phyloP scores from a whole-genome alignment of 306 rosid genomes.

The Corylus avellana region DNA sequence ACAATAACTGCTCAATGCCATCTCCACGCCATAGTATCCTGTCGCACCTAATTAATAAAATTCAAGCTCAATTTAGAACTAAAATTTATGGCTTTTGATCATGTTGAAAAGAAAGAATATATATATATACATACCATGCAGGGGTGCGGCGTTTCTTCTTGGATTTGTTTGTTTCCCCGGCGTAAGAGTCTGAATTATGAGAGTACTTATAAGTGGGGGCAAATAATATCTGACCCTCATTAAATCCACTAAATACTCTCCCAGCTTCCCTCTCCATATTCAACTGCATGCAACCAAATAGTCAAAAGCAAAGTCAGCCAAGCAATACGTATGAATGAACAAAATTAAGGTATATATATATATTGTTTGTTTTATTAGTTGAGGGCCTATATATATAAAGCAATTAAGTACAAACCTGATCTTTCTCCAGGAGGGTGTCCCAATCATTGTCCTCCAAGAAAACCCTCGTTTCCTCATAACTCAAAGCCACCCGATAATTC shows the following conservation, averaged over 20 bases:
- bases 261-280: constrained; percentile 79
- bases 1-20: constrained; percentile 66
- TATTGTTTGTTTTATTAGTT: too few species aligned
- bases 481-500: constrained; percentile 82
- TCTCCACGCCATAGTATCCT: constrained; percentile 83
- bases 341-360: too few species aligned
- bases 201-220: constrained; percentile 89
- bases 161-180: constrained; percentile 79
- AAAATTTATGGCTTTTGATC: too few species aligned
- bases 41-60: constrained; percentile 61
- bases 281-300: constrained; percentile 52
- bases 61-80: background rate
- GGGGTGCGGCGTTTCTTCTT: constrained; percentile 91
- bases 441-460: constrained; percentile 80
- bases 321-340: background rate
- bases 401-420: constrained; percentile 55
- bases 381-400: background rate
- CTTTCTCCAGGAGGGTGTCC: constrained; percentile 74
- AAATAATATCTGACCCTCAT: constrained; percentile 64
- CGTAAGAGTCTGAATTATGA: constrained; percentile 79
- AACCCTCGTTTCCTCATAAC: constrained; percentile 72
- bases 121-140: constrained; percentile 53
- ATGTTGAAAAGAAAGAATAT: too few species aligned
- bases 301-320: background rate
- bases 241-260: constrained; percentile 69